These are phyloP conservation scores for Penicillium glabrum DNA, from an alignment of 2,329 filamentous ascomycete species.

Conservation along the genomic window DNA sequence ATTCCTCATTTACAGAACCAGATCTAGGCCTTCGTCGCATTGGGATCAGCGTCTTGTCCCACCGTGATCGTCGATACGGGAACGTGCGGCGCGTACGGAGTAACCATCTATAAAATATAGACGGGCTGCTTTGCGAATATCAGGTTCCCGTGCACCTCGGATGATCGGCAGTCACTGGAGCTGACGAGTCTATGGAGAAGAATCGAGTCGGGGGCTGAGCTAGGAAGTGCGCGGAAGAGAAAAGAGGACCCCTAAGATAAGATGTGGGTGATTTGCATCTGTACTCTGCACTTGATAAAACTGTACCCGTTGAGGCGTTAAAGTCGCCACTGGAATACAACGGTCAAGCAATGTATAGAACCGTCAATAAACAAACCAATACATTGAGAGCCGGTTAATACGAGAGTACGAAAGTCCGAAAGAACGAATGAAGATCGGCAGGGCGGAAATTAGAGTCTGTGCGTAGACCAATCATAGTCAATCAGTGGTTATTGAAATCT, in stretches of 20 bases:
- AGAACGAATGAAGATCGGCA: conserved; percentile 17
- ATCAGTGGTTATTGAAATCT: not conserved
- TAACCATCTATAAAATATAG: not conserved
- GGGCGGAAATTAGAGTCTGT: conserved; percentile 19
- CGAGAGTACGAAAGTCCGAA: not conserved
- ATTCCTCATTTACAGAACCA: too few species aligned
- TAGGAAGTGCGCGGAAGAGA: not conserved
- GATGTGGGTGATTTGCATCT: not conserved
- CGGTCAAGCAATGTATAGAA: too few species aligned
- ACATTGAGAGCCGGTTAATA: not conserved
- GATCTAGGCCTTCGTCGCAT: not conserved
- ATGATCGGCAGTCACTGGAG: not conserved
- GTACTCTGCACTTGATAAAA: not conserved
- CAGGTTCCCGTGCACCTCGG: not conserved
- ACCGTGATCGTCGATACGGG: not conserved
- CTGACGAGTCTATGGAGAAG: not conserved
- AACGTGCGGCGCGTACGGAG: not conserved
- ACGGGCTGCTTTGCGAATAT: not conserved
- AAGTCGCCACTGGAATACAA: too few species aligned
- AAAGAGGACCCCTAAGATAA: not conserved
- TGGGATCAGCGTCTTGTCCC: not conserved
- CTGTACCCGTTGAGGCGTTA: too few species aligned
- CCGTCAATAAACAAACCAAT: not conserved
- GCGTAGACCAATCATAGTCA: not conserved
- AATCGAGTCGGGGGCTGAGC: not conserved